These are phyloP conservation scores for Austropuccinia psidii DNA, from an alignment of 1,284 basidiomycete species.

Conservation along the genomic window DNA sequence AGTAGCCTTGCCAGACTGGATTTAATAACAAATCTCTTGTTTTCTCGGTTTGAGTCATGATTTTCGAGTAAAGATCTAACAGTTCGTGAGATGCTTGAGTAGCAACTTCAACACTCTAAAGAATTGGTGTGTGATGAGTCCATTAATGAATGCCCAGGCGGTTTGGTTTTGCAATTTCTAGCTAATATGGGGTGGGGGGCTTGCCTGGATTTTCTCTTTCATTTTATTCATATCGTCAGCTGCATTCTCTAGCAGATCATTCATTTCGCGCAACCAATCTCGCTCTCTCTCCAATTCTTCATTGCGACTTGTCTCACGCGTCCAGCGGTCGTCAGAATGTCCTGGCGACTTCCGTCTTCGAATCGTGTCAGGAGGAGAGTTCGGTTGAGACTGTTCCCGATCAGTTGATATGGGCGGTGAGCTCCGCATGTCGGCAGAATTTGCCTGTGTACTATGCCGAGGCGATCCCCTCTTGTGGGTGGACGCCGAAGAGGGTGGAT, in stretches of 20 bases:
- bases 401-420: background rate
- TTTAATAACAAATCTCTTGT: slow-evolving; percentile 42
- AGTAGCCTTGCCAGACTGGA: slow-evolving; percentile 40
- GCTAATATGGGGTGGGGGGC: background rate
- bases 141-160: background rate
- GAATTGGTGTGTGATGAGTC: background rate
- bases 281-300: slow-evolving; percentile 38
- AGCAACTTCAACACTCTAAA: slow-evolving; percentile 38
- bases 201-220: slow-evolving; percentile 39
- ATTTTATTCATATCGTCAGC: slow-evolving; percentile 23
- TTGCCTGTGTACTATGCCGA: background rate
- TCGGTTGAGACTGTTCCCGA: background rate
- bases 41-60: slow-evolving; percentile 43
- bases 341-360: background rate
- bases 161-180: background rate
- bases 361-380: background rate
- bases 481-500: background rate
- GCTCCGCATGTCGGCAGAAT: background rate
- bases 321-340: background rate
- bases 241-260: slow-evolving; percentile 38
- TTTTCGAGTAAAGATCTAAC: slow-evolving; percentile 42
- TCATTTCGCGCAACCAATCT: slow-evolving; percentile 39
- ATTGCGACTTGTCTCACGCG: slow-evolving; percentile 22
- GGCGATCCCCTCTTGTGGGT: background rate
- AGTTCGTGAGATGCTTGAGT: slow-evolving; percentile 42